phyloP scores from a whole-genome alignment of 2,329 filamentous ascomycete genomes.

The Phialemonium atrogriseum region DNA sequence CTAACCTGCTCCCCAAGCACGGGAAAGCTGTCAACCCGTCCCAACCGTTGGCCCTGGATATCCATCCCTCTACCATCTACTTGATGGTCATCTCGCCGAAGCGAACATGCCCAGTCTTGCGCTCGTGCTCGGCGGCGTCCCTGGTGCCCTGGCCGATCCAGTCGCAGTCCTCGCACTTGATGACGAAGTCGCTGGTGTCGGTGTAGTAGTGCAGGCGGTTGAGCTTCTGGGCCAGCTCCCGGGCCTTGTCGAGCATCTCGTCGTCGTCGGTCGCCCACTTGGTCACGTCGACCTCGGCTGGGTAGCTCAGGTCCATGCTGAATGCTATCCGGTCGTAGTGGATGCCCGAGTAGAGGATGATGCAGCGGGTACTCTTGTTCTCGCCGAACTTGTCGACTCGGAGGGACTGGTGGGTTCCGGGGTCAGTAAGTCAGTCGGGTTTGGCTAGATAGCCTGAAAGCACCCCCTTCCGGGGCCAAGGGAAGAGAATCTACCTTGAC shows the following conservation, averaged over 20 bases:
- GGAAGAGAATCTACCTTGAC: constrained; percentile 41
- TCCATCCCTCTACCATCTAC: constrained; percentile 2
- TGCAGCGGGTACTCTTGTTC: constrained; percentile 57
- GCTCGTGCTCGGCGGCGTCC: constrained; percentile 48
- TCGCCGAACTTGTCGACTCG: constrained; percentile 71
- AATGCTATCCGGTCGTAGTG: constrained; percentile 89
- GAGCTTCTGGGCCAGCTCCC: constrained; percentile 57
- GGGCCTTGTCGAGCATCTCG: constrained; percentile 64
- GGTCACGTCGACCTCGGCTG: constrained; percentile 66
- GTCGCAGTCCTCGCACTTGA: constrained; percentile 69
- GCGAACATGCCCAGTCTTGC: constrained; percentile 48
- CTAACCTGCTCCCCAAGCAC: no score
- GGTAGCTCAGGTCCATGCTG: constrained; percentile 47
- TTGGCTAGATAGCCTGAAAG: no score
- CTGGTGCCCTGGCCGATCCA: constrained; percentile 60
- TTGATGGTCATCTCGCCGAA: constrained; percentile 26
- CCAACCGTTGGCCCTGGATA: no score
- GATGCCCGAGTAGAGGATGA: constrained; percentile 84
- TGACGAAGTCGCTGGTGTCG: constrained; percentile 70
- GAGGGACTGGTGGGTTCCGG: constrained; percentile 19
- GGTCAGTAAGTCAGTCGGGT: constrained; percentile 4
- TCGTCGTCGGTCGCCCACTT: constrained; percentile 45
- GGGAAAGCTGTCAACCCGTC: no score
- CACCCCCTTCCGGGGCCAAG: no score
- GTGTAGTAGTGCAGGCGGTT: constrained; percentile 74